phyloP scores from a whole-genome alignment of 1,139 yeast genomes.

The Saccharomycopsis hybrid region DNA sequence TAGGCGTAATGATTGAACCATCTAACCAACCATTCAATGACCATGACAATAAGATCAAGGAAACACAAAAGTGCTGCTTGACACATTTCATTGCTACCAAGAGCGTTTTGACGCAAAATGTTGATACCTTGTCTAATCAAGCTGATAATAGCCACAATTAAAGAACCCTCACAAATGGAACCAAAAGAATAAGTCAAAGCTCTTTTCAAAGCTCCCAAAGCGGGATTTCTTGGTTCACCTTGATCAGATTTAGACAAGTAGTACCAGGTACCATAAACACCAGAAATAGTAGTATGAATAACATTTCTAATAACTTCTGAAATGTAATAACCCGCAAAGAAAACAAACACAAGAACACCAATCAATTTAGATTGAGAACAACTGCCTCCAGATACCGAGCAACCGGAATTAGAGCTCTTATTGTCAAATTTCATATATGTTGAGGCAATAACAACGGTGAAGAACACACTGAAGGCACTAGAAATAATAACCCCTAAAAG shows the following conservation, averaged over 20 bases:
- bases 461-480: slow-evolving; percentile 58
- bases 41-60: slow-evolving; percentile 54
- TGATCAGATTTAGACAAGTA: slow-evolving; percentile 70
- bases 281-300: slow-evolving; percentile 80
- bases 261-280: slow-evolving; percentile 90
- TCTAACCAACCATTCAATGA: slow-evolving; percentile 72
- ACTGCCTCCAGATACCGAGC: slow-evolving; percentile 51
- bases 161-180: slow-evolving; percentile 81
- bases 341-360: slow-evolving; percentile 59
- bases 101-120: slow-evolving; percentile 46
- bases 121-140: slow-evolving; percentile 46
- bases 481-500: slow-evolving; percentile 59
- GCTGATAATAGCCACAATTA: slow-evolving; percentile 73
- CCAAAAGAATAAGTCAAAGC: slow-evolving; percentile 87
- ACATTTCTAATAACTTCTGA: slow-evolving; percentile 79
- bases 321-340: slow-evolving; percentile 82
- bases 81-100: slow-evolving; percentile 48
- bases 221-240: slow-evolving; percentile 77
- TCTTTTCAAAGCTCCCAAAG: slow-evolving; percentile 73
- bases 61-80: slow-evolving; percentile 50
- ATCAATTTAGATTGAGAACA: slow-evolving; percentile 64
- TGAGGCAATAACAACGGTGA: slow-evolving; percentile 63
- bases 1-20: slow-evolving; percentile 91
- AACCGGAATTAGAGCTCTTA: slow-evolving; percentile 39
- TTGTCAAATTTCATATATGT: slow-evolving; percentile 69